Evolutionary conservation across 371 early-diverging fungal species (phyloP).

Genomic region (Mucor mucedo): DNA sequence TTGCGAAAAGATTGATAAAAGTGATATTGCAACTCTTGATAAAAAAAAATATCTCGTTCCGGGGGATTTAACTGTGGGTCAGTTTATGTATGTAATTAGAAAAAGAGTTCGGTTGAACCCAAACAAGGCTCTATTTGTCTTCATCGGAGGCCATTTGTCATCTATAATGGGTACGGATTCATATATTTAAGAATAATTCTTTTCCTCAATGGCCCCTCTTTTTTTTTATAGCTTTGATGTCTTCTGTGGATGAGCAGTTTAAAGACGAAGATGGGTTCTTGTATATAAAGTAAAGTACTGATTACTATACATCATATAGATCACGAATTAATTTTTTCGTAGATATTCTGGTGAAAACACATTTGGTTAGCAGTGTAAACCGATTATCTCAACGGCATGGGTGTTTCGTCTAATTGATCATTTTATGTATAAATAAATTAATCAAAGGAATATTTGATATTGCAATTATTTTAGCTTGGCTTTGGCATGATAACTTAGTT

Average conservation of each 20-base stretch:
- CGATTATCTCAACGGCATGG: no score
- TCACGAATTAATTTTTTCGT: neutral
- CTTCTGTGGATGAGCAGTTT: constrained; percentile 90
- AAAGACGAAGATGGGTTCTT: constrained; percentile 97
- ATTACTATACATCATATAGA: neutral
- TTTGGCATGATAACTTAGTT: no score
- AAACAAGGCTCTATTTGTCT: constrained; percentile 97
- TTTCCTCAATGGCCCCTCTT: neutral
- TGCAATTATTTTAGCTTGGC: no score
- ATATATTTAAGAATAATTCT: neutral
- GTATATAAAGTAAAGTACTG: constrained; percentile 74
- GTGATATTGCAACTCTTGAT: constrained; percentile 92
- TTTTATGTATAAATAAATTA: no score
- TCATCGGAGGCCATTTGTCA: constrained; percentile 92
- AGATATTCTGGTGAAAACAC: constrained; percentile 88
- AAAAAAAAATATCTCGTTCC: constrained; percentile 98
- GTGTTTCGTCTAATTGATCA: no score
- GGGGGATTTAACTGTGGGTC: constrained; percentile 93
- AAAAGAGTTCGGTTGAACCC: constrained; percentile 90
- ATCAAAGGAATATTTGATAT: no score
- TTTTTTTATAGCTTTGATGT: constrained; percentile 68
- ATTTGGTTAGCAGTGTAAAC: constrained; percentile 54
- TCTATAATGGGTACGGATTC: constrained; percentile 66
- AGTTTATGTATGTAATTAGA: constrained; percentile 95
- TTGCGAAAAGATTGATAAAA: constrained; percentile 95